A percentile compares a stretch with the other conserved stretches of the same genome.
Conservation (phyloP, 2,329 filamentous ascomycete species). For the Exophiala lecanii-corni region DNA sequence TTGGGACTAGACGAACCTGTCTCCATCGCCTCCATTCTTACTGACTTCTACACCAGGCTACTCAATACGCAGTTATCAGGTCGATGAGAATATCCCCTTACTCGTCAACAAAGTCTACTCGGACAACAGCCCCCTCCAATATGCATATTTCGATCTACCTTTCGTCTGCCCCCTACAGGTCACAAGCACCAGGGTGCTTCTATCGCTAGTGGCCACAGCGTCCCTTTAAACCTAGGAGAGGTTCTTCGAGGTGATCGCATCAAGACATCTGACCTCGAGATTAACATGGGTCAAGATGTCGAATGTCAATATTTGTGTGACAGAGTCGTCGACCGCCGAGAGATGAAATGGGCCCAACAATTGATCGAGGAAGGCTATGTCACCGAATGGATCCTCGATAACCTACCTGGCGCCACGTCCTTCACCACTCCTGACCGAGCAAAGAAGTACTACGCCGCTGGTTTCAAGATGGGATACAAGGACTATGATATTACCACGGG, state of each 20-base stretch:
- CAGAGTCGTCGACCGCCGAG: conserved; percentile 58
- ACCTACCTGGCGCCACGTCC: conserved; percentile 80
- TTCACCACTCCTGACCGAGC: conserved; percentile 82
- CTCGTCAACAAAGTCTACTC: conserved; percentile 90
- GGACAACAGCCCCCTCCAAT: conserved; percentile 83
- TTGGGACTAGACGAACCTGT: background rate
- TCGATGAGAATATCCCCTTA: conserved; percentile 74
- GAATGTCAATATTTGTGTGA: conserved; percentile 70
- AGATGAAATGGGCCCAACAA: conserved; percentile 63
- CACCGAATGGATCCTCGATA: conserved; percentile 92
- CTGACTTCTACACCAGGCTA: conserved; percentile 53
- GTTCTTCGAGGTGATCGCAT: conserved; percentile 84
- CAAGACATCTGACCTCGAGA: conserved; percentile 74
- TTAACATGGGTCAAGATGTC: conserved; percentile 71
- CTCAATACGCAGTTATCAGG: conserved; percentile 74
- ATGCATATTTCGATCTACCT: conserved; percentile 82
- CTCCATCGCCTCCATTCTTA: background rate
- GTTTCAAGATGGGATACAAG: conserved; percentile 81
- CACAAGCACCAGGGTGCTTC: conserved; percentile 60
- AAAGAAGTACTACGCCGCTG: conserved; percentile 81
- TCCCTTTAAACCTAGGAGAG: conserved; percentile 80
- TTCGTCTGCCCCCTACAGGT: conserved; percentile 80
- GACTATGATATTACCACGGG: conserved; percentile 58
- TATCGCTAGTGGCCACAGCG: conserved; percentile 69
- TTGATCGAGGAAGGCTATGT: conserved; percentile 76